phyloP scores from a whole-genome alignment of 2,329 filamentous ascomycete species.

The Cladosporium austrohemisphaericum region DNA sequence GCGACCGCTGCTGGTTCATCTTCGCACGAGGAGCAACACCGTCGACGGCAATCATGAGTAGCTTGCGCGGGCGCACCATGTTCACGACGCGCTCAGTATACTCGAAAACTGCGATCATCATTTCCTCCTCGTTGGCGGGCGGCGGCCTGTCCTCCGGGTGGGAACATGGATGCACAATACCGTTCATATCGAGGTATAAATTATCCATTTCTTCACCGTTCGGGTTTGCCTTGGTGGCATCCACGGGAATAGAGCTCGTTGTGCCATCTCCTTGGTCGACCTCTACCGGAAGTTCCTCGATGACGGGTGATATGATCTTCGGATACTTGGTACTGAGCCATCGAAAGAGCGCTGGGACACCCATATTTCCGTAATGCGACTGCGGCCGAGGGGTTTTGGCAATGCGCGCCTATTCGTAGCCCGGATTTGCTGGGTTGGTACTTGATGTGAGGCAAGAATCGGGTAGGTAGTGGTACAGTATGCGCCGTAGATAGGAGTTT shows the following conservation, averaged over 20 bases:
- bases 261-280: conserved; percentile 80
- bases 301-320: conserved; percentile 89
- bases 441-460: too few species aligned
- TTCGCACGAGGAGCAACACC: conserved; percentile 96
- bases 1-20: conserved; percentile 98
- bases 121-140: conserved; percentile 92
- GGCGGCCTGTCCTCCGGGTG: conserved; percentile 92
- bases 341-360: conserved; percentile 91
- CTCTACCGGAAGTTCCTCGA: conserved; percentile 76
- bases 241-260: conserved; percentile 72
- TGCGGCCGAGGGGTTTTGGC: background rate
- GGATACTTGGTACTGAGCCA: conserved; percentile 97
- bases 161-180: conserved; percentile 97
- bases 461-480: background rate
- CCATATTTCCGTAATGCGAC: conserved; percentile 56
- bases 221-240: conserved; percentile 80
- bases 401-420: conserved; percentile 1
- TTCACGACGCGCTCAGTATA: conserved; percentile 99
- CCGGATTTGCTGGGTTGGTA: background rate
- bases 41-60: conserved; percentile 97
- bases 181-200: conserved; percentile 98
- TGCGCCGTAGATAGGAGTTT: background rate
- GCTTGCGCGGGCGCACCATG: conserved; percentile 93
- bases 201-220: conserved; percentile 99
- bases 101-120: conserved; percentile 98